phyloP scores from a whole-genome alignment of 768 basidiomycete species.

The Rhizopogon roseolus region DNA sequence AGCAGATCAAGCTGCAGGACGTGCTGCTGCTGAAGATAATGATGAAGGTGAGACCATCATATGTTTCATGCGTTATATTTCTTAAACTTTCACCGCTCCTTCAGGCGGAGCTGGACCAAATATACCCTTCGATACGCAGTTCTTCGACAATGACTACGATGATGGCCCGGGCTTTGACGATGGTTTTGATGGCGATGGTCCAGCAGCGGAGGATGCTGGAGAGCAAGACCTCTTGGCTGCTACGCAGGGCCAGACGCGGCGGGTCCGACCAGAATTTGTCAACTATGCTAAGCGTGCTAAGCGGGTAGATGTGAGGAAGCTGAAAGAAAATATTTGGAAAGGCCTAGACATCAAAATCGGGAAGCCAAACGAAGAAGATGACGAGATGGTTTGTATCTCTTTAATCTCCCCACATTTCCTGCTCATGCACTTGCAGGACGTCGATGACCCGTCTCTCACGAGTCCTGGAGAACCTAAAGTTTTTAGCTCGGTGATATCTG shows the following conservation, averaged over 20 bases:
- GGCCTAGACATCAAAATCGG: constrained; percentile 73
- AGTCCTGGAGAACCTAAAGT: constrained; percentile 63
- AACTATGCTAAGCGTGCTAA: constrained; percentile 96
- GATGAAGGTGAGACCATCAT: constrained; percentile 53
- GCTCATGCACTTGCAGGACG: constrained; percentile 36
- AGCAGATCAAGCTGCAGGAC: constrained; percentile 69
- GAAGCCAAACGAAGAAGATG: constrained; percentile 32
- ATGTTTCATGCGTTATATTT: not conserved
- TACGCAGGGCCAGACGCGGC: constrained; percentile 70
- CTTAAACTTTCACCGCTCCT: constrained; percentile 18
- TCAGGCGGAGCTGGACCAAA: constrained; percentile 41
- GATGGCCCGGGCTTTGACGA: constrained; percentile 73
- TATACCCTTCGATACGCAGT: constrained; percentile 90
- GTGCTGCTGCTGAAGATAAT: constrained; percentile 42
- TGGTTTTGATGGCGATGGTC: constrained; percentile 41
- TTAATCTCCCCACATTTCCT: not conserved
- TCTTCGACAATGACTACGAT: constrained; percentile 92
- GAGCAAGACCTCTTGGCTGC: constrained; percentile 88
- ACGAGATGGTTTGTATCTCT: constrained; percentile 47
- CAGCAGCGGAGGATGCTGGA: constrained; percentile 50
- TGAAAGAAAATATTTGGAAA: constrained; percentile 99
- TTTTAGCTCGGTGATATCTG: constrained; percentile 79
- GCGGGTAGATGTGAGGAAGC: constrained; percentile 90
- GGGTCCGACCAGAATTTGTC: constrained; percentile 82
- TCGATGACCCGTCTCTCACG: constrained; percentile 47